Conservation (phyloP, 163 green algal species). For the Chlorella variabilis region DNA sequence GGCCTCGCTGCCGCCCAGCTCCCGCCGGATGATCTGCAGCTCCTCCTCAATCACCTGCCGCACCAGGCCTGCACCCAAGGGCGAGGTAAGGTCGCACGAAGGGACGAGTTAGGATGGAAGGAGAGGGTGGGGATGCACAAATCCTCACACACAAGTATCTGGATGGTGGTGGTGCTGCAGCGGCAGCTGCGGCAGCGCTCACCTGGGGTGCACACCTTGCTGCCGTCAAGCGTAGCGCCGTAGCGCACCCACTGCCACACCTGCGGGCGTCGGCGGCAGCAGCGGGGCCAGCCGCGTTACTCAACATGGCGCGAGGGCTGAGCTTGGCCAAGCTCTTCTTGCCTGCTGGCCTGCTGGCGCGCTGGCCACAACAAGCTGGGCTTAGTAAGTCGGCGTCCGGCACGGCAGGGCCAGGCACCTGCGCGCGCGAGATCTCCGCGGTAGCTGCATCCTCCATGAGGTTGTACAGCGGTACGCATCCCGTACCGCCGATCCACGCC, state of each 20-base stretch:
- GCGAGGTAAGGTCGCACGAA: neutral
- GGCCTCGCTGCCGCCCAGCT: slow-evolving; percentile 64
- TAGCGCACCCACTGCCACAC: slow-evolving; percentile 91
- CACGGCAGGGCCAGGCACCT: slow-evolving; percentile 30
- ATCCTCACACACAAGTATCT: too few relatives aligned
- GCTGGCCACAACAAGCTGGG: too few relatives aligned
- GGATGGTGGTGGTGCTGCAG: neutral
- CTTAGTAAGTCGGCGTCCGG: too few relatives aligned
- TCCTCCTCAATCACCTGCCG: slow-evolving; percentile 79
- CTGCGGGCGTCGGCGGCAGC: neutral
- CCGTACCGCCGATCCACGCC: slow-evolving; percentile 85
- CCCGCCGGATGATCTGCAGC: slow-evolving; percentile 48
- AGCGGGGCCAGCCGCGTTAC: neutral
- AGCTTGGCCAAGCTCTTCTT: too few relatives aligned
- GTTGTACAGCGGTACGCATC: slow-evolving; percentile 93
- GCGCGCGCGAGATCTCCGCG: slow-evolving; percentile 86
- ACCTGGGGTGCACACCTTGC: slow-evolving; percentile 52
- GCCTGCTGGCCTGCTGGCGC: too few relatives aligned
- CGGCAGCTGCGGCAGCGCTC: slow-evolving; percentile 24
- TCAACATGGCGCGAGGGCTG: too few relatives aligned
- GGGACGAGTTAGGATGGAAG: neutral
- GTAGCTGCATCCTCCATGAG: slow-evolving; percentile 96
- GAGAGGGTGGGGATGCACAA: too few relatives aligned
- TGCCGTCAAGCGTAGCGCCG: slow-evolving; percentile 63
- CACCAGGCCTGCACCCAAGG: slow-evolving; percentile 63